Evolutionary conservation across 257 asterid species (phyloP).

Genomic region (Cruciata laevipes): DNA sequence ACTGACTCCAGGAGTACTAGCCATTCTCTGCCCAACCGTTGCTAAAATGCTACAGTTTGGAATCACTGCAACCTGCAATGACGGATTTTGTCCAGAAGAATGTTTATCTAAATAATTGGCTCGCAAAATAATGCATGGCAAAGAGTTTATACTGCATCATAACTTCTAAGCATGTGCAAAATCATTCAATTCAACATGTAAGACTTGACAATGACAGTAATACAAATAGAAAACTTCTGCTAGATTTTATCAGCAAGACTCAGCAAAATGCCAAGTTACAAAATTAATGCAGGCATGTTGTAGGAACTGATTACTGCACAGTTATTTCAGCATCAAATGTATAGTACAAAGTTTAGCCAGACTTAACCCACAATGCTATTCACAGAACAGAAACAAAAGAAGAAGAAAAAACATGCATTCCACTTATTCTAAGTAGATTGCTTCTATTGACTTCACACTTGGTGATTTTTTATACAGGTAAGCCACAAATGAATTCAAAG

Average conservation of each 20-base stretch:
- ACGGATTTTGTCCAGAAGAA: conserved; percentile 4
- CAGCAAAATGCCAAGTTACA: not conserved
- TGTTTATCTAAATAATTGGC: conserved; percentile 7
- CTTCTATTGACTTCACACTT: not conserved
- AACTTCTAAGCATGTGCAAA: too few relatives aligned
- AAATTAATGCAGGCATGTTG: not conserved
- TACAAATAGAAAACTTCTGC: not conserved
- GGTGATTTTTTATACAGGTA: not conserved
- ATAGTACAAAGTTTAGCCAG: not conserved
- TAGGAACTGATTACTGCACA: not conserved
- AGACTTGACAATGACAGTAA: not conserved
- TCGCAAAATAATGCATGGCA: too few relatives aligned
- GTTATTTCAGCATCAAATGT: not conserved
- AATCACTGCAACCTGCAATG: conserved; percentile 73
- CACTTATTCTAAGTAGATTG: not conserved
- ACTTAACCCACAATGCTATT: not conserved
- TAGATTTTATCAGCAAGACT: not conserved
- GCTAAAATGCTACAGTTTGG: conserved; percentile 98
- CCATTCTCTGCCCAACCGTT: conserved; percentile 98
- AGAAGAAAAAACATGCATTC: too few relatives aligned
- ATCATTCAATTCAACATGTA: not conserved
- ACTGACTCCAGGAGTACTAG: conserved; percentile 99
- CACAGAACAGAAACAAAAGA: too few relatives aligned
- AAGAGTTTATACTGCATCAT: too few relatives aligned
- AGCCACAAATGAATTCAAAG: not conserved